These are phyloP conservation scores for Byssothecium circinans DNA, from an alignment of 2,329 filamentous ascomycete genomes.

Conservation along the genomic window DNA sequence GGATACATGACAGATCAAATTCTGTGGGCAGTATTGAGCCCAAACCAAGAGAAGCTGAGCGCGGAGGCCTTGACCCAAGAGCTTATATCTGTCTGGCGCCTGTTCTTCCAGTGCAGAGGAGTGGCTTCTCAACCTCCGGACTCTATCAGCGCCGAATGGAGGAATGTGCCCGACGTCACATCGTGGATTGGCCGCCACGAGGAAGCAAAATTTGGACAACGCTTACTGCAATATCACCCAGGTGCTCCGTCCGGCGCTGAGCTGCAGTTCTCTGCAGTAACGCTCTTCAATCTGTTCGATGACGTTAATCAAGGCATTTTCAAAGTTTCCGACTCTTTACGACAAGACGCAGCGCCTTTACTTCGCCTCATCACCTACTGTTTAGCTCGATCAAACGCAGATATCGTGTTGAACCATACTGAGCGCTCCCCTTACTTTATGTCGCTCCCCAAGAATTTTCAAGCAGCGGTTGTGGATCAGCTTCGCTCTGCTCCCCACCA, in stretches of 20 bases:
- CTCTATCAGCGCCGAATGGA: slow-evolving; percentile 27
- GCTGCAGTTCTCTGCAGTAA: slow-evolving; percentile 34
- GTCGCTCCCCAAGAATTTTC: slow-evolving; percentile 19
- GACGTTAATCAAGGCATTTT: slow-evolving; percentile 11
- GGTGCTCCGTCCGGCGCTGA: slow-evolving; percentile 15
- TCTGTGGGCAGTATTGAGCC: slow-evolving; percentile 17
- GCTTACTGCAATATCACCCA: slow-evolving; percentile 31
- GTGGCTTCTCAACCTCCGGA: slow-evolving; percentile 15
- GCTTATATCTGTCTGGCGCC: slow-evolving; percentile 36
- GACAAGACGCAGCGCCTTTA: slow-evolving; percentile 31
- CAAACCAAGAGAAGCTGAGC: slow-evolving; percentile 7
- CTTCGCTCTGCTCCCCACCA: slow-evolving; percentile 26
- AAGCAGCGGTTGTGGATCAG: slow-evolving; percentile 14
- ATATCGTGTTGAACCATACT: slow-evolving; percentile 15
- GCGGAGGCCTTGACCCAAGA: slow-evolving; percentile 27
- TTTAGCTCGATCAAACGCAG: slow-evolving; percentile 24
- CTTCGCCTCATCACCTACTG: slow-evolving; percentile 26
- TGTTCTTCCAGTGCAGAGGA: slow-evolving; percentile 38
- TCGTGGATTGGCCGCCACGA: slow-evolving; percentile 6
- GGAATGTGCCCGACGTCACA: slow-evolving; percentile 16
- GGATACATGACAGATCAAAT: slow-evolving; percentile 27
- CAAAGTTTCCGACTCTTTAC: slow-evolving; percentile 15
- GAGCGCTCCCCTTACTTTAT: slow-evolving; percentile 11
- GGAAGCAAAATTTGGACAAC: slow-evolving; percentile 20
- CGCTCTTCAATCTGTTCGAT: slow-evolving; percentile 34